A percentile compares a stretch with the other conserved stretches of the same genome.
These are phyloP conservation scores for Myxozyma monticola DNA, from an alignment of 805 yeast species.

Conservation along the genomic window DNA sequence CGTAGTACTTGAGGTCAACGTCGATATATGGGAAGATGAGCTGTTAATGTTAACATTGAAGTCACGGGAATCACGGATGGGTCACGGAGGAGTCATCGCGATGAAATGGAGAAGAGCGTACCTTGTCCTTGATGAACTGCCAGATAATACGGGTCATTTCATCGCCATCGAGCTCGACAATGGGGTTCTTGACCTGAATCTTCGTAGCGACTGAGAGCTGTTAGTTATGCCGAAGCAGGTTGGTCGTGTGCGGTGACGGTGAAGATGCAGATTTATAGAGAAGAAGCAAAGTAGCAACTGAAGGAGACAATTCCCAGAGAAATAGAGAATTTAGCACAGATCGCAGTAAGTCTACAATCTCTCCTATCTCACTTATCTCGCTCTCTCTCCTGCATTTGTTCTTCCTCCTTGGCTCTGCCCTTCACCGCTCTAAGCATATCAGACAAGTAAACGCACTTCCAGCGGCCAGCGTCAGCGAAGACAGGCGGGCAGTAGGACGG, in stretches of 20 bases:
- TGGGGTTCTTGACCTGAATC: slow-evolving; percentile 79
- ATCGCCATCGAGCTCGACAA: slow-evolving; percentile 97
- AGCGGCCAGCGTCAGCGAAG: not conserved
- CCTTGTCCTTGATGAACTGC: slow-evolving; percentile 79
- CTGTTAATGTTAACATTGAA: slow-evolving; percentile 22
- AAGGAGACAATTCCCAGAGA: too few relatives aligned
- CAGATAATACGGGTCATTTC: slow-evolving; percentile 97
- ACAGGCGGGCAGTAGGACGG: not conserved
- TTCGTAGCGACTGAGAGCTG: slow-evolving; percentile 45
- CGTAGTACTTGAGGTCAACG: slow-evolving; percentile 87
- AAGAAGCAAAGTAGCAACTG: too few relatives aligned
- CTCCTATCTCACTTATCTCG: too few relatives aligned
- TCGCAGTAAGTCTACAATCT: not conserved
- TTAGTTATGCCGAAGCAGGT: too few relatives aligned
- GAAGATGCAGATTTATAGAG: too few relatives aligned
- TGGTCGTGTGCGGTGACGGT: too few relatives aligned
- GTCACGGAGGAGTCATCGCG: not conserved
- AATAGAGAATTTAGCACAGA: not conserved
- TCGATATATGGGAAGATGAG: slow-evolving; percentile 82
- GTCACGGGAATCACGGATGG: not conserved
- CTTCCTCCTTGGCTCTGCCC: too few relatives aligned
- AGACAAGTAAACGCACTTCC: not conserved
- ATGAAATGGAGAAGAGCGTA: not conserved
- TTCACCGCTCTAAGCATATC: too few relatives aligned
- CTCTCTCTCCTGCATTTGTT: too few relatives aligned